These are phyloP conservation scores for Blastomyces emzantsi DNA, from an alignment of 2,329 filamentous ascomycete genomes.

Conservation along the genomic window DNA sequence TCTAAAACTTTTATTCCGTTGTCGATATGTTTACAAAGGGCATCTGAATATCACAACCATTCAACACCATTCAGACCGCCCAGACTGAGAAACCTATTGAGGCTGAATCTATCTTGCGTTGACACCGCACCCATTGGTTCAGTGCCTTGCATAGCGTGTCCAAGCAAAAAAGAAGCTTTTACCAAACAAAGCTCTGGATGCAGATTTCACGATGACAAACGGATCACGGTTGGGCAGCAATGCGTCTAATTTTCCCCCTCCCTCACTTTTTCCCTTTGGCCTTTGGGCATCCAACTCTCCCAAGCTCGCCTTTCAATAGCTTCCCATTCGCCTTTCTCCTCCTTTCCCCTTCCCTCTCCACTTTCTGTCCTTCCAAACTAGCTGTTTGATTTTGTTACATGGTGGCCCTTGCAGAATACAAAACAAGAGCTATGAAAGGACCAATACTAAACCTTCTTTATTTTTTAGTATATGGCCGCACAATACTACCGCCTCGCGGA, in stretches of 20 bases:
- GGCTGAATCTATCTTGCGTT: not conserved
- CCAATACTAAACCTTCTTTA: constrained; percentile 4
- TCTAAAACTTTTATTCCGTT: not conserved
- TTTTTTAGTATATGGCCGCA: constrained; percentile 49
- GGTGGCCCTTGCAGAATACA: constrained; percentile 1
- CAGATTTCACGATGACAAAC: constrained; percentile 21
- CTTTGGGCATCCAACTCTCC: constrained; percentile 11
- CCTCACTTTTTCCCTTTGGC: constrained; percentile 15
- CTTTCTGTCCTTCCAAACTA: not conserved
- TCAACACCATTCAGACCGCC: not conserved
- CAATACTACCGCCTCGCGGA: constrained; percentile 90
- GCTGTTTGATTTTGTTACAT: not conserved
- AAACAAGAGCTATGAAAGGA: not conserved
- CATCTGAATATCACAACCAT: not conserved
- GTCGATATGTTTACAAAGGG: not conserved
- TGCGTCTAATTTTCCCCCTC: constrained; percentile 17
- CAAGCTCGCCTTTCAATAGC: constrained; percentile 12
- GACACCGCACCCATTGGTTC: not conserved
- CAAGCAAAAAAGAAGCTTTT: not conserved
- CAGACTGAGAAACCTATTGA: not conserved
- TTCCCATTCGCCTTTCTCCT: not conserved
- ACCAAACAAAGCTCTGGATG: constrained; percentile 9
- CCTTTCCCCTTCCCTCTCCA: not conserved
- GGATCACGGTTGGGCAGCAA: constrained; percentile 27
- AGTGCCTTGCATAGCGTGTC: constrained; percentile 10